Evolutionary conservation across 306 rosid genomes (phyloP).

Genomic region (Sechiopsis laciniata): DNA sequence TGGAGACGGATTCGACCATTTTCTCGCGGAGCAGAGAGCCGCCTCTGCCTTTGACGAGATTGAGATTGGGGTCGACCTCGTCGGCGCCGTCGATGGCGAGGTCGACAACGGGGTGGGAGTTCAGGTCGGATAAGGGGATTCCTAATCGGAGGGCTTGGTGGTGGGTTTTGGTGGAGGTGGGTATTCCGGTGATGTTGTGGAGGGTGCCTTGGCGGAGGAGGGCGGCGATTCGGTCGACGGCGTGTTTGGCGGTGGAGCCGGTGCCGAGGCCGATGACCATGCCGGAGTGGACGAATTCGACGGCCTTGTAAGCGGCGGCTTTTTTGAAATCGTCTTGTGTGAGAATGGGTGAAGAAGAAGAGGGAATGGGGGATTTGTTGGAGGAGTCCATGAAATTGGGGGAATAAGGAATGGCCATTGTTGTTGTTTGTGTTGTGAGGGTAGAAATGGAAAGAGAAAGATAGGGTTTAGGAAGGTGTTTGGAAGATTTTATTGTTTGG

Average conservation of each 20-base stretch:
- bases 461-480: too few species aligned
- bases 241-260: conserved; percentile 80
- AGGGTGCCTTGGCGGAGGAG: conserved; percentile 63
- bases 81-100: conserved; percentile 88
- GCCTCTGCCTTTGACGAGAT: conserved; percentile 78
- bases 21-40: conserved; percentile 76
- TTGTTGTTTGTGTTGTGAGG: too few species aligned
- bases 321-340: conserved; percentile 78
- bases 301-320: conserved; percentile 84
- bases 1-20: conserved; percentile 71
- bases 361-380: too few species aligned
- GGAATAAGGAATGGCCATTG: too few species aligned
- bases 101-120: conserved; percentile 58
- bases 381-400: too few species aligned
- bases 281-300: conserved; percentile 67
- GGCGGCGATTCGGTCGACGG: conserved; percentile 65
- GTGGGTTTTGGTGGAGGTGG: conserved; percentile 68
- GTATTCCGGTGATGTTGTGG: conserved; percentile 57
- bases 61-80: conserved; percentile 68
- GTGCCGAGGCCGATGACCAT: conserved; percentile 87
- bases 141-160: conserved; percentile 64
- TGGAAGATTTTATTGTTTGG: too few species aligned
- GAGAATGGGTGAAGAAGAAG: conserved; percentile 24
- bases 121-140: conserved; percentile 70
- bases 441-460: too few species aligned